Evolutionary conservation across 1,139 yeast genomes (phyloP), one percentile per base, ranked within the genome.

Genomic region (Taphrina pruni): DNA sequence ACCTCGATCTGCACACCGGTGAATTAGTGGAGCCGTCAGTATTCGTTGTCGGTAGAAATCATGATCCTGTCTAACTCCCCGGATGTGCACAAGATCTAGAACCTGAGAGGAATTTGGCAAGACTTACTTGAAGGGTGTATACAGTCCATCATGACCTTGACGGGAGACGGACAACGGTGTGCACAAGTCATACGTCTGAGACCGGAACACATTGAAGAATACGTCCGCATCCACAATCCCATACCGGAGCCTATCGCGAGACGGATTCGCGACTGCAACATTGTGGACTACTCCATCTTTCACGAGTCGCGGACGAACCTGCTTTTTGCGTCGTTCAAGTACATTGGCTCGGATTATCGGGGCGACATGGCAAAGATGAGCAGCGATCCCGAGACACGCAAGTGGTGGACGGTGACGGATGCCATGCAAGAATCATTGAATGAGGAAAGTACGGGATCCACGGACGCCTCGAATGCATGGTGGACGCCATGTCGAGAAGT

Each of bases 391-490:
- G 60, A 21, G 36, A 56, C 60, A 48, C 14, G 9, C 36, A 39
- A 35, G 48, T 56, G 60, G 60, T 56, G 60, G 60, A 17, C 6
- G n/a, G 35, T 39, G 60, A 56, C 60, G 39, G 60, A 56, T 20
- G 60, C 60, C 21, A 56, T 56, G 60, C 60, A 56, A 26, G 60
- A 39, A 8, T 39, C 48, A 6, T 21, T 56, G 50, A 56, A 41
- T 41, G 60, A 17, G 60, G 20, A 41, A 2, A 56, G 60, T 20
- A 8, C 20, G 11, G 60, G 60, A 8, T 56, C 60, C n/a, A 41
- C 46, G 36, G 60, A 56, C 50, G 36, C 46, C n/a, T n/a, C 21
- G 46, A 17, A 39, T 14, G 14, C 60, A 5, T 56, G 60, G 60
- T 56, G 60, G 60, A 56, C 46, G 21, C 36, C 60, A 14, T 38